Evolutionary conservation across 257 asterid species (phyloP), one percentile per base, ranked within the genome.

Genomic region (Penstemon davidsonii): DNA sequence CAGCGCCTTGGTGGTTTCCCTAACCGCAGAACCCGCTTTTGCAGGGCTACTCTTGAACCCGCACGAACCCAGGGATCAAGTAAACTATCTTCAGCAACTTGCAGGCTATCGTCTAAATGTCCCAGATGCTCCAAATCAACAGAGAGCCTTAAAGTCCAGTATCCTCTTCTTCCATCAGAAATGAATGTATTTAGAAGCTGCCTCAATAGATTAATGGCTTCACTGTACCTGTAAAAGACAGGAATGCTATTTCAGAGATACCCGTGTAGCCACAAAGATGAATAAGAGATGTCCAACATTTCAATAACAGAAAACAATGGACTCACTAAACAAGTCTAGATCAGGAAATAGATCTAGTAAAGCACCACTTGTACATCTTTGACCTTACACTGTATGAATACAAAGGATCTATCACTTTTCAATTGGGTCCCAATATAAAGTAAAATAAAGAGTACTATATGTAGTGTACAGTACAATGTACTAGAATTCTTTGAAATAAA

Each of bases 1-100:
- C 99, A 93, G 44, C 97, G 95, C 75, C 99, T 76, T 4, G 99
- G 99, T 62, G 99, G 99, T 80, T 87, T 93, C n/a, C 97, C 97
- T 76, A 90, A 64, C 60, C 97, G 84, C 42, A 90, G 63, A 52
- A 93, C 94, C 60, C 96, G 84, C 73, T 84, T 87, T 70, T 93
- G 96, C 57, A 93, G 83, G 62, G 97, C 95, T 72, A 85, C 77
- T 78, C 84, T 87, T 65, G 96, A 86, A 75, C 99, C 99, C 41
- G 97, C 85, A 61, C 96, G 96, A 72, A 93, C 88, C 96, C 99
- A 90, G 62, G 92, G 85, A 84, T 93, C 96, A 49, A 73, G 79
- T 72, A 93, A 64, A 59, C 91, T 91, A 75, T 82, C 80, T 81
- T 90, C 99, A 6, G 97, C 97, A 76, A 83, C 89, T 76, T 68